Conservation (phyloP, 208 protist species). For the Acanthamoeba royreba region DNA sequence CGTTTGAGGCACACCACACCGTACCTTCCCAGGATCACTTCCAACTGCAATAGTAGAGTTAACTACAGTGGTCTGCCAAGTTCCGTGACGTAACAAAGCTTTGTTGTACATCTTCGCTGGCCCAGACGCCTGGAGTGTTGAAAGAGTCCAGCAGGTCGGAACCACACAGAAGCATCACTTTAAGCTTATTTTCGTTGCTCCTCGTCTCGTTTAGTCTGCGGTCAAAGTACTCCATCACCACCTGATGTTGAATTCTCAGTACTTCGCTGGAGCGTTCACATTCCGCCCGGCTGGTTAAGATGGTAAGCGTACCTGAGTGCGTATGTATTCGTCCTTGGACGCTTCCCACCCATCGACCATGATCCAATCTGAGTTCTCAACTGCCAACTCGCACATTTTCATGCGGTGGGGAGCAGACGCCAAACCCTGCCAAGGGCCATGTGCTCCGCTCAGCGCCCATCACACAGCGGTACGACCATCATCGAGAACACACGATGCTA, state of each 20-base stretch:
- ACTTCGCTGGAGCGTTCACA: too few relatives aligned
- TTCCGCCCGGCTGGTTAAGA: too few relatives aligned
- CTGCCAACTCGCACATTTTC: neutral
- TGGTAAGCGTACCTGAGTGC: neutral
- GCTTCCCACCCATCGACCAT: conserved; percentile 36
- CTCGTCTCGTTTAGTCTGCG: neutral
- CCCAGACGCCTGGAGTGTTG: conserved; percentile 60
- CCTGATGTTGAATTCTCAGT: too few relatives aligned
- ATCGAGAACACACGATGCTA: too few relatives aligned
- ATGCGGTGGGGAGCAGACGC: neutral
- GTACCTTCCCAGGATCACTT: conserved; percentile 34
- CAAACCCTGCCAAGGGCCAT: neutral
- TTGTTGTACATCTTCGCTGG: conserved; percentile 50
- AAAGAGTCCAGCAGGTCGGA: conserved; percentile 62
- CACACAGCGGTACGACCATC: too few relatives aligned
- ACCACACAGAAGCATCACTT: conserved; percentile 53
- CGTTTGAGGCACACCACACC: conserved; percentile 49
- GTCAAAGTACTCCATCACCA: conserved; percentile 31
- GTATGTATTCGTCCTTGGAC: neutral
- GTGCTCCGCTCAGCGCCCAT: too few relatives aligned
- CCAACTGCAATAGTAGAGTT: conserved; percentile 2
- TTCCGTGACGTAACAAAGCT: neutral
- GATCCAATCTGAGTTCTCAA: conserved; percentile 38
- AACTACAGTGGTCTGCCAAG: neutral
- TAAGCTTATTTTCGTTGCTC: neutral